Percentiles rank a stretch among this genome's conserved stretches.
Conservation (phyloP, 768 basidiomycete species). For the Leccinum rimulosum region DNA sequence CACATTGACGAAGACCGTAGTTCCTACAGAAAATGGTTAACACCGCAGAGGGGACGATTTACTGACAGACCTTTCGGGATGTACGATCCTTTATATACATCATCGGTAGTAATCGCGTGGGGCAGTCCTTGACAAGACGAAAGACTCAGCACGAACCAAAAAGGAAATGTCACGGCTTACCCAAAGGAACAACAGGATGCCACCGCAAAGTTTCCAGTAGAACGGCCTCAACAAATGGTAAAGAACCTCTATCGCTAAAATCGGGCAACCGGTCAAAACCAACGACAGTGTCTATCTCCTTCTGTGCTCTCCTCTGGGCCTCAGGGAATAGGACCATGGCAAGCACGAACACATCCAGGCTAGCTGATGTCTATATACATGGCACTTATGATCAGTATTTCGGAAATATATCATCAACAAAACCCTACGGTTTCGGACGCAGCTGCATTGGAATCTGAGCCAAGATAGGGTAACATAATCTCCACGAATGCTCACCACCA, state of each 20-base stretch:
- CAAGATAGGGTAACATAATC: neutral
- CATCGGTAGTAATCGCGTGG: constrained; percentile 19
- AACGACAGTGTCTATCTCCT: constrained; percentile 24
- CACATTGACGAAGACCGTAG: constrained; percentile 21
- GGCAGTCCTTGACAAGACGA: constrained; percentile 18
- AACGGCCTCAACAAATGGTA: constrained; percentile 27
- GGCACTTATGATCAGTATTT: neutral
- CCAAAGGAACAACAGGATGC: constrained; percentile 21
- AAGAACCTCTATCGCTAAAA: constrained; percentile 21
- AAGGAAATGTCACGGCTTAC: constrained; percentile 11
- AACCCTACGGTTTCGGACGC: constrained; percentile 28
- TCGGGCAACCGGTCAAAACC: constrained; percentile 20
- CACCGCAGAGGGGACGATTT: neutral
- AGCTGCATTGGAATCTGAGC: constrained; percentile 16
- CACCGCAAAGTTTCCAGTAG: constrained; percentile 23
- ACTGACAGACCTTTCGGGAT: constrained; percentile 24
- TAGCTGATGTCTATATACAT: constrained; percentile 19
- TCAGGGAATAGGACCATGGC: constrained; percentile 30
- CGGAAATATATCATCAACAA: neutral
- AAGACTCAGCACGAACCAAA: constrained; percentile 1
- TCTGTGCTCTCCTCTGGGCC: constrained; percentile 21
- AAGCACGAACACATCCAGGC: constrained; percentile 25
- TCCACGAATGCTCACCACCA: constrained; percentile 13
- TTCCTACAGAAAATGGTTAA: constrained; percentile 9
- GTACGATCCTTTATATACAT: constrained; percentile 24